A percentile compares a stretch with the other conserved stretches of the same genome.
Evolutionary conservation across 2,329 filamentous ascomycete species (phyloP).

Genomic region (Cytospora leucostoma): DNA sequence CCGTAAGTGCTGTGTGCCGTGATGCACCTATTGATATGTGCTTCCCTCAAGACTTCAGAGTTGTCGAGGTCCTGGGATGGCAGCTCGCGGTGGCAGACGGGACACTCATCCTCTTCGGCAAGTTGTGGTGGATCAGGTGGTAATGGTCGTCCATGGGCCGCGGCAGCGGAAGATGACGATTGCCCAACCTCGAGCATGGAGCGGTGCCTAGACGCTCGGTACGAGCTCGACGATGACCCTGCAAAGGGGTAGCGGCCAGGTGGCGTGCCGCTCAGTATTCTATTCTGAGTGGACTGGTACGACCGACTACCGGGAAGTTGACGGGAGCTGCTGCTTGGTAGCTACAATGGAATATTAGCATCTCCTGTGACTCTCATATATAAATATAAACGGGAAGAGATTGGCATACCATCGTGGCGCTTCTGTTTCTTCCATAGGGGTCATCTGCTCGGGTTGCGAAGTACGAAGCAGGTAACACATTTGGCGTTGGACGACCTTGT

Average conservation of each 20-base stretch:
- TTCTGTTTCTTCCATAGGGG: conserved; percentile 45
- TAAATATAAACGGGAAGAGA: background rate
- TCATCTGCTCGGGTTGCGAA: conserved; percentile 41
- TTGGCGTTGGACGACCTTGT: conserved; percentile 29
- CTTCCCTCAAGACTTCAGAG: conserved; percentile 56
- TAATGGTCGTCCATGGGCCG: conserved; percentile 40
- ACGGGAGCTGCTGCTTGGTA: conserved; percentile 16
- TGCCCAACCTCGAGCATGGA: conserved; percentile 38
- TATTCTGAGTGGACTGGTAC: conserved; percentile 41
- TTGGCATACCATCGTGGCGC: conserved; percentile 52
- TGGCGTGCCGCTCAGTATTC: conserved; percentile 45
- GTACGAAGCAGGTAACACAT: conserved; percentile 40
- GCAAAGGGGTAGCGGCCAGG: conserved; percentile 39
- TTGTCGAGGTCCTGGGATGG: conserved; percentile 58
- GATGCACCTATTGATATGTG: conserved; percentile 62
- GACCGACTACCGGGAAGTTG: conserved; percentile 13
- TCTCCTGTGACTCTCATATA: background rate
- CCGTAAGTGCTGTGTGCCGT: conserved; percentile 53
- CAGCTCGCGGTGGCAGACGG: conserved; percentile 72
- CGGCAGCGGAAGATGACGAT: conserved; percentile 37
- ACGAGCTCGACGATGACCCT: conserved; percentile 29
- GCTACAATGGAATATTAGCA: conserved; percentile 9
- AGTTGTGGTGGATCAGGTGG: conserved; percentile 51
- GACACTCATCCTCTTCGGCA: conserved; percentile 77
- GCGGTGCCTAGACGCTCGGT: conserved; percentile 31